These are phyloP conservation scores for Chrysanthemum makinoi DNA, from an alignment of 129 eudicot species.

Conservation along the genomic window DNA sequence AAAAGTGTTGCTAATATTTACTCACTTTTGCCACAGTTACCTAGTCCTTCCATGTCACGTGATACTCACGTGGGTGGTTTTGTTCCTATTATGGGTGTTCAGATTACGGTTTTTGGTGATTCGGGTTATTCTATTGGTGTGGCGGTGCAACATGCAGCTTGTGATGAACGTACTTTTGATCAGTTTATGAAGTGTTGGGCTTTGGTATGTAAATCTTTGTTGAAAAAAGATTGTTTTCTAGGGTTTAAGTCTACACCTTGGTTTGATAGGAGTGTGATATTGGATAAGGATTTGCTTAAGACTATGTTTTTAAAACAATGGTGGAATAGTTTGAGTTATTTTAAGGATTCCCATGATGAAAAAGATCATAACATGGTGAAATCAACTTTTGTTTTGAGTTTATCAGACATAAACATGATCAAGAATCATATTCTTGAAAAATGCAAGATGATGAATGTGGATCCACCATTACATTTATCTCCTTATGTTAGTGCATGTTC, in stretches of 20 bases:
- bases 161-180: conserved; percentile 39
- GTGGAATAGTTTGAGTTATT: conserved; percentile 21
- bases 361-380: conserved; percentile 19
- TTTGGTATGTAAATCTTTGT: conserved; percentile 24
- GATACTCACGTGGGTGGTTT: conserved; percentile 6
- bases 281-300: conserved; percentile 21
- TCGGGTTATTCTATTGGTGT: conserved; percentile 35
- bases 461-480: conserved; percentile 34
- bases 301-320: conserved; percentile 27
- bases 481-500: conserved; percentile 43
- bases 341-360: background rate
- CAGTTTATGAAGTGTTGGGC: conserved; percentile 43
- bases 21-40: conserved; percentile 37
- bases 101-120: conserved; percentile 34
- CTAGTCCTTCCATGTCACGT: conserved; percentile 15
- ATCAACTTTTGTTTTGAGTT: conserved; percentile 39
- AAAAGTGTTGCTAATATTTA: conserved; percentile 6
- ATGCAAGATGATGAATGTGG: conserved; percentile 29
- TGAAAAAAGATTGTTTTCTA: background rate
- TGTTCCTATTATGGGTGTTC: conserved; percentile 30
- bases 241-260: conserved; percentile 1
- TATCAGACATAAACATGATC: conserved; percentile 30
- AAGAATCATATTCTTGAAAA: conserved; percentile 26
- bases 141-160: conserved; percentile 24
- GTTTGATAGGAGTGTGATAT: conserved; percentile 31